Conservation (phyloP, 495 filamentous ascomycete species). For the Hyaloscypha hepaticicola region DNA sequence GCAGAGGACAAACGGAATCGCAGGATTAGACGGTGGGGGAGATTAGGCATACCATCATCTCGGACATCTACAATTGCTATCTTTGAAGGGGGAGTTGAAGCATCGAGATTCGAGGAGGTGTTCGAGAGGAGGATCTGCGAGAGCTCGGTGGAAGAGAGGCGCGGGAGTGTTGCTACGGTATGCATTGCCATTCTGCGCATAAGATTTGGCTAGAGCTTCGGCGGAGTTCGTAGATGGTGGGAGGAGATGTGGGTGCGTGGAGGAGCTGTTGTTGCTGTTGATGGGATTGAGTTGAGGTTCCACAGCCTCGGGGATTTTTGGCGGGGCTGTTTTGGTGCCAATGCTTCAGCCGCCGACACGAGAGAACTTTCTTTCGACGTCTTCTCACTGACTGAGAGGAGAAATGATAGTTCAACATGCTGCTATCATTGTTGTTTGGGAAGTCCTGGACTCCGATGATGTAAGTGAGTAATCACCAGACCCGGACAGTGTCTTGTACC, state of each 20-base stretch:
- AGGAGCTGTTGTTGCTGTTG: background rate
- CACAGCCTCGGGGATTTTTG: background rate
- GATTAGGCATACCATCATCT: conserved; percentile 59
- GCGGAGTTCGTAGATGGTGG: too few species aligned
- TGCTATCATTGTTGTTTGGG: background rate
- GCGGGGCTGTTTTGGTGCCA: background rate
- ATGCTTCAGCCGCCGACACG: background rate
- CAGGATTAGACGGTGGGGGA: conserved; percentile 6
- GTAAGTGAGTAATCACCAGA: too few species aligned
- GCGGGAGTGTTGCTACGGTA: conserved; percentile 59
- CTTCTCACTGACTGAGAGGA: background rate
- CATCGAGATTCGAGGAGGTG: conserved; percentile 32
- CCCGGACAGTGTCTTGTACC: too few species aligned
- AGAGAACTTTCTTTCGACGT: background rate
- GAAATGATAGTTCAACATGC: background rate
- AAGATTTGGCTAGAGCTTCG: too few species aligned
- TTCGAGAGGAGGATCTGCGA: conserved; percentile 49
- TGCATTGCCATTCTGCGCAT: conserved; percentile 50
- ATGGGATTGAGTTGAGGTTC: background rate
- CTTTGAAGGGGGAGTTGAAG: conserved; percentile 35
- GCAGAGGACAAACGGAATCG: background rate
- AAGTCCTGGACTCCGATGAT: background rate
- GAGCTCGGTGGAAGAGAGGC: conserved; percentile 62
- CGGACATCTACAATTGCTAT: conserved; percentile 87
- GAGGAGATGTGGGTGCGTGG: background rate